Evolutionary conservation across 148 eudicot species (phyloP), one percentile per base, ranked within the genome.

Genomic region (Diospyros kaki): DNA sequence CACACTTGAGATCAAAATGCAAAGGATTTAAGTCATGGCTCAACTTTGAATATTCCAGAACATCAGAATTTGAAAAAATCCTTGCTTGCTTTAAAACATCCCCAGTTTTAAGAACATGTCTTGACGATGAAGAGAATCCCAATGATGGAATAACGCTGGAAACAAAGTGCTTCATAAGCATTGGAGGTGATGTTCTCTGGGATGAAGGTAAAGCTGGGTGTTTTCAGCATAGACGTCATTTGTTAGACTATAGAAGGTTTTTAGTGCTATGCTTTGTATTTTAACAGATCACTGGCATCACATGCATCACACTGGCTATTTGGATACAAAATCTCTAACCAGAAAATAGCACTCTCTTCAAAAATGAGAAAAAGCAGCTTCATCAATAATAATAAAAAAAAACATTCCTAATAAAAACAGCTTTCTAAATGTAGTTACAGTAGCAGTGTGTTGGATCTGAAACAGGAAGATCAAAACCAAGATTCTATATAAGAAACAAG

Each of bases 11-110:
- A 75, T 91, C 90, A 39, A 87, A 91, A 71, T 94, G 98, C 66
- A 94, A 38, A 75, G 93, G 97, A 82, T 94, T 94, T 10, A 69
- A 74, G 72, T 94, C 94, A 58, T 69, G 58, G 64, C 89, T 94
- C 71, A 91, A 80, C 73, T 85, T 87, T 6, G 97, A 84, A 83
- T 89, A 94, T 2, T 85, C 86, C 12, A 73, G 58, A 72, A 94
- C 77, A 78, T 94, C 93, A 4, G 73, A 43, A 46, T 52, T 78
- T 46, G 87, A 77, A 79, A 88, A 91, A 62, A 79, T 58, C 69
- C 97, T 87, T 17, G 83, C 76, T 73, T 82, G 86, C 52, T 80
- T 73, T 72, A 93, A 74, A 51, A 76, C 67, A 64, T 86, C 88
- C 55, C 94, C 91, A 13, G 70, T 9, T 84, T 85, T 84, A 42